Percentiles rank a stretch among this genome's conserved stretches.
These are phyloP conservation scores for Hermanozyma aechmeae DNA, from an alignment of 805 yeast species.

Conservation along the genomic window DNA sequence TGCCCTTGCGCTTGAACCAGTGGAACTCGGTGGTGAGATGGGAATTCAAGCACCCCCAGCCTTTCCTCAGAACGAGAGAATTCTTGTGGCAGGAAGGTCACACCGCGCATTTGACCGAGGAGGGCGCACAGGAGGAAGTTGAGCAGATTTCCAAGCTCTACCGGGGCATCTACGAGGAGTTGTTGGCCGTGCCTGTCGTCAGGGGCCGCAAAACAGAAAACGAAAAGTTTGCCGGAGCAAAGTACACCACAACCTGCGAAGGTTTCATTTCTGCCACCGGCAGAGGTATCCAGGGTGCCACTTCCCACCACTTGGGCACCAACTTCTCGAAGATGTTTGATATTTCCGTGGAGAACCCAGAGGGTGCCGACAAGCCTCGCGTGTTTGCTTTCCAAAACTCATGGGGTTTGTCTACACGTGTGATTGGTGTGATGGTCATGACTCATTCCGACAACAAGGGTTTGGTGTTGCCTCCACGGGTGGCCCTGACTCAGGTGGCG, in stretches of 20 bases:
- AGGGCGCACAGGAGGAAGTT: constrained; percentile 79
- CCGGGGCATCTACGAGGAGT: constrained; percentile 75
- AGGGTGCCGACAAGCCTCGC: constrained; percentile 80
- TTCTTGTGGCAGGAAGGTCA: constrained; percentile 99
- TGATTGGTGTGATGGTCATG: constrained; percentile 99
- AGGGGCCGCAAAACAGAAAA: constrained; percentile 94
- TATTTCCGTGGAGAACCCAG: constrained; percentile 92
- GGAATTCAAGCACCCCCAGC: constrained; percentile 99
- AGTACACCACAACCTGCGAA: constrained; percentile 90
- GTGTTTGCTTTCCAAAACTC: constrained; percentile 91
- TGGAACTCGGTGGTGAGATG: constrained; percentile 99
- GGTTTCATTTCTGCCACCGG: constrained; percentile 98
- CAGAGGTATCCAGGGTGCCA: constrained; percentile 99
- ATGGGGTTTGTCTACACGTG: constrained; percentile 98
- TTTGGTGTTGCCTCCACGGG: constrained; percentile 94
- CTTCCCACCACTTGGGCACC: constrained; percentile 96
- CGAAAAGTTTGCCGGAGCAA: constrained; percentile 98
- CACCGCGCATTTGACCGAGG: constrained; percentile 85
- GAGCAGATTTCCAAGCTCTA: constrained; percentile 78
- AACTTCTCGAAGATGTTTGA: constrained; percentile 98
- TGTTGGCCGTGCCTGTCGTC: constrained; percentile 94
- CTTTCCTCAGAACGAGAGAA: constrained; percentile 96
- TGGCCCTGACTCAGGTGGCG: constrained; percentile 85
- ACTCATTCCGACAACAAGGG: constrained; percentile 98
- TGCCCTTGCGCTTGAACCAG: constrained; percentile 93